These are phyloP conservation scores for Suhomyces yuchorum DNA, from an alignment of 1,139 yeast genomes.

Conservation along the genomic window DNA sequence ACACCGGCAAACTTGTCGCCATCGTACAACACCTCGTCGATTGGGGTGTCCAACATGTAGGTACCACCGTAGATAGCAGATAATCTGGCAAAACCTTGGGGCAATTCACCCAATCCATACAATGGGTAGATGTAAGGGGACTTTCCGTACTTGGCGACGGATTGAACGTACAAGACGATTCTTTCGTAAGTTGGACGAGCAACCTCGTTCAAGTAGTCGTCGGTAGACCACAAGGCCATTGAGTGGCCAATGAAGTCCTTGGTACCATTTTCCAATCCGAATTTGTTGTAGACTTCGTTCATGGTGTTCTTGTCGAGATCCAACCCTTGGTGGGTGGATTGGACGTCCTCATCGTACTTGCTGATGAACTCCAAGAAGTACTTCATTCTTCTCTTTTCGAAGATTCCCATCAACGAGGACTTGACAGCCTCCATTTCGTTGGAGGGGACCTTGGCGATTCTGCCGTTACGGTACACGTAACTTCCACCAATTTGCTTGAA, in stretches of 20 bases:
- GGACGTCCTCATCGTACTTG: slow-evolving; percentile 75
- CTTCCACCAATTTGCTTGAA: slow-evolving; percentile 95
- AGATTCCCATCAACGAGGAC: slow-evolving; percentile 92
- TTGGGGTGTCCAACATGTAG: slow-evolving; percentile 95
- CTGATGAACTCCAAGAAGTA: slow-evolving; percentile 87
- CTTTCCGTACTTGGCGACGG: slow-evolving; percentile 93
- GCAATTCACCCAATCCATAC: slow-evolving; percentile 96
- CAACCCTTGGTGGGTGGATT: slow-evolving; percentile 81
- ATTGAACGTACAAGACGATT: slow-evolving; percentile 79
- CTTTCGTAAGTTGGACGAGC: slow-evolving; percentile 93
- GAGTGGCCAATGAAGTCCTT: slow-evolving; percentile 98
- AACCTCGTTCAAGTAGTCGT: slow-evolving; percentile 83
- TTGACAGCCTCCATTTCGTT: slow-evolving; percentile 88
- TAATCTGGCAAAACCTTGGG: slow-evolving; percentile 97
- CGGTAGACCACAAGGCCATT: slow-evolving; percentile 96
- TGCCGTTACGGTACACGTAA: slow-evolving; percentile 87
- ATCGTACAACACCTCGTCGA: slow-evolving; percentile 81
- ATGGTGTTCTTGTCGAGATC: slow-evolving; percentile 87
- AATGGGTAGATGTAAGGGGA: slow-evolving; percentile 95
- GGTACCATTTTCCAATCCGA: slow-evolving; percentile 90
- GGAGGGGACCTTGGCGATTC: slow-evolving; percentile 93
- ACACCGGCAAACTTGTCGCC: slow-evolving; percentile 76
- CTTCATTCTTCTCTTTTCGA: slow-evolving; percentile 95
- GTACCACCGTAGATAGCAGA: slow-evolving; percentile 99
- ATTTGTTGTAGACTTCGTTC: slow-evolving; percentile 88